Evolutionary conservation across 306 rosid species (phyloP).

Genomic region (Quercus agrifolia): DNA sequence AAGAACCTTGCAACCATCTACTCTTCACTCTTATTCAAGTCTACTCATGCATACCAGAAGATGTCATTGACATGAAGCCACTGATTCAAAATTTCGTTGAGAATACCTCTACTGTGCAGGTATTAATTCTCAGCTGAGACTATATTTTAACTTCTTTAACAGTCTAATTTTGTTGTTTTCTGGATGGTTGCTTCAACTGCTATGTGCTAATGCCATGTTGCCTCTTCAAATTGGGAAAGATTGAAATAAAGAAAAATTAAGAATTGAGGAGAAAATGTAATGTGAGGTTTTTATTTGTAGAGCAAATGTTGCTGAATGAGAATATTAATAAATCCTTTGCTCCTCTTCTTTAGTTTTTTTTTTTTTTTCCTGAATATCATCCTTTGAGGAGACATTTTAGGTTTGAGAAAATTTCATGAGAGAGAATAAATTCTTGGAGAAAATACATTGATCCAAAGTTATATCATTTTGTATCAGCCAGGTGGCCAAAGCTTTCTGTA

Average conservation of each 20-base stretch:
- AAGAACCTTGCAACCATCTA: too few species aligned
- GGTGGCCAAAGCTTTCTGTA: too few species aligned
- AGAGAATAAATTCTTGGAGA: not conserved
- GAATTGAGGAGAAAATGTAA: not conserved
- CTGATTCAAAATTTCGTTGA: conserved; percentile 82
- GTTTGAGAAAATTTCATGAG: conserved; percentile 6
- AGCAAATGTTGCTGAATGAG: not conserved
- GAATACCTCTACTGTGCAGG: conserved; percentile 83
- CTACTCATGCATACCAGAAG: conserved; percentile 45
- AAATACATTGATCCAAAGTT: not conserved
- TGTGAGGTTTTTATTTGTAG: not conserved
- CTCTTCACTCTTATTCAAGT: too few species aligned
- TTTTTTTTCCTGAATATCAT: not conserved
- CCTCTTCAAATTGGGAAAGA: conserved; percentile 1
- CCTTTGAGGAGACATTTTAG: not conserved
- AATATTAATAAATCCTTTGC: not conserved
- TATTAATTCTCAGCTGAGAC: conserved; percentile 19
- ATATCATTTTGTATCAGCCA: too few species aligned
- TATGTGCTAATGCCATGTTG: not conserved
- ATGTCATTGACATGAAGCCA: conserved; percentile 71
- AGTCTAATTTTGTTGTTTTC: conserved; percentile 1
- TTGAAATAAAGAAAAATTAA: not conserved
- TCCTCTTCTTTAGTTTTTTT: not conserved
- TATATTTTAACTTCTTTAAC: not conserved
- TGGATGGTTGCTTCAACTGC: not conserved